phyloP scores from a whole-genome alignment of 805 yeast genomes.

The Saccharomycopsis sp. region DNA sequence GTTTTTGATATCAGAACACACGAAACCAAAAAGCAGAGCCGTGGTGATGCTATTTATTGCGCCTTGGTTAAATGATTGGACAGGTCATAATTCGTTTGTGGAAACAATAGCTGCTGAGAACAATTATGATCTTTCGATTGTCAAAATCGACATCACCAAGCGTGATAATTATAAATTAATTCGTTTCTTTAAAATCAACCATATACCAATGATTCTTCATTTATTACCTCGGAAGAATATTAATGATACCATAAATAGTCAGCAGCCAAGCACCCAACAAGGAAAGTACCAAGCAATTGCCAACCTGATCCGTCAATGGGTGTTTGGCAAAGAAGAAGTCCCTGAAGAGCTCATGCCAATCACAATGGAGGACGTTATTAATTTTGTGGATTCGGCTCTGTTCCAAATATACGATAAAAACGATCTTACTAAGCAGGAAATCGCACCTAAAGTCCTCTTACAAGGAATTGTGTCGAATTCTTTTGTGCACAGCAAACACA shows the following conservation, averaged over 20 bases:
- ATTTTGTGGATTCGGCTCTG: background rate
- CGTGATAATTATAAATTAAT: background rate
- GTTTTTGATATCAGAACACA: background rate
- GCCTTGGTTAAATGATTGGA: constrained; percentile 5
- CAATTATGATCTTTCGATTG: background rate
- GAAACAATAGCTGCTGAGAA: background rate
- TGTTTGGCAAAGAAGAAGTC: background rate
- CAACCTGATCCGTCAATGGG: background rate
- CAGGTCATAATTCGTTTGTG: background rate
- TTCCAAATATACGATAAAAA: constrained; percentile 2
- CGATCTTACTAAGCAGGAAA: background rate
- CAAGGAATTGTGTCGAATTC: background rate
- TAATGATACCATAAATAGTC: background rate
- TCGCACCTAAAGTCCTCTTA: background rate
- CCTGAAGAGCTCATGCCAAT: background rate
- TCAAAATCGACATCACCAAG: background rate
- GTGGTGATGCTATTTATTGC: constrained; percentile 2
- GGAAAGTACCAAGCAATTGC: background rate
- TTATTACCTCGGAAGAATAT: background rate
- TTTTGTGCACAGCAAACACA: background rate
- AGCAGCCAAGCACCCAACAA: background rate
- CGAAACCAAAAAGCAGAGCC: background rate
- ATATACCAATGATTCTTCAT: constrained; percentile 6
- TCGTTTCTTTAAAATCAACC: constrained; percentile 2
- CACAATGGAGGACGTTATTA: background rate